Conservation (phyloP, 306 rosid genomes). For the Acacia melanoxylon region DNA sequence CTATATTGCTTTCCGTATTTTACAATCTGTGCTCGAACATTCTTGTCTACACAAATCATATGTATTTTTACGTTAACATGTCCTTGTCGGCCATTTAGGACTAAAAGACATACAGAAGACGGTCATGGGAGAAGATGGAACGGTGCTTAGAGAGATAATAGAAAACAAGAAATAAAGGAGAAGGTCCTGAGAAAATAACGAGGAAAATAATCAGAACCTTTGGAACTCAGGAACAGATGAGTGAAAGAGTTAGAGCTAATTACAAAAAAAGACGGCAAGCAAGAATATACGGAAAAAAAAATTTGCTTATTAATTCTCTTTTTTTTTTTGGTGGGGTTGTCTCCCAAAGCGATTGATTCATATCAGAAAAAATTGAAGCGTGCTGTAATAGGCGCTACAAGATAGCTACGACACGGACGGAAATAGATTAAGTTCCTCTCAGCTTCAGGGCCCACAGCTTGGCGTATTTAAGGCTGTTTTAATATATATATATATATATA, state of each 20-base stretch:
- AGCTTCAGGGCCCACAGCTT: no score
- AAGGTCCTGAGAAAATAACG: neutral
- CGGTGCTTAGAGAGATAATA: neutral
- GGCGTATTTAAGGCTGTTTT: no score
- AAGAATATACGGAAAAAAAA: conserved; percentile 4
- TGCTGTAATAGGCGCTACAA: neutral
- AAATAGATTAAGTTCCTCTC: no score
- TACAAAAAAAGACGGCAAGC: neutral
- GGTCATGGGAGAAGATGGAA: neutral
- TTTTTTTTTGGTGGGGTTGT: no score
- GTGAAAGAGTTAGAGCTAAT: neutral
- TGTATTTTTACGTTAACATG: neutral
- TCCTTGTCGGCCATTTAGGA: neutral
- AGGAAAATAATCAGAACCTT: neutral
- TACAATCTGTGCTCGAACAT: neutral
- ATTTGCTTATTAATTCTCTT: neutral
- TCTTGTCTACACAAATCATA: neutral
- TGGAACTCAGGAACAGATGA: neutral
- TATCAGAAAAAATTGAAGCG: neutral
- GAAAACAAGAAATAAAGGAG: neutral
- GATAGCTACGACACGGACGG: no score
- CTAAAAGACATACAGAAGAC: neutral
- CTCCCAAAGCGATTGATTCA: neutral
- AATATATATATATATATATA: no score
- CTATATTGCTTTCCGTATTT: neutral